Evolutionary conservation across 2,329 filamentous ascomycete species (phyloP).

Genomic region (Paecilomyces formosus): DNA sequence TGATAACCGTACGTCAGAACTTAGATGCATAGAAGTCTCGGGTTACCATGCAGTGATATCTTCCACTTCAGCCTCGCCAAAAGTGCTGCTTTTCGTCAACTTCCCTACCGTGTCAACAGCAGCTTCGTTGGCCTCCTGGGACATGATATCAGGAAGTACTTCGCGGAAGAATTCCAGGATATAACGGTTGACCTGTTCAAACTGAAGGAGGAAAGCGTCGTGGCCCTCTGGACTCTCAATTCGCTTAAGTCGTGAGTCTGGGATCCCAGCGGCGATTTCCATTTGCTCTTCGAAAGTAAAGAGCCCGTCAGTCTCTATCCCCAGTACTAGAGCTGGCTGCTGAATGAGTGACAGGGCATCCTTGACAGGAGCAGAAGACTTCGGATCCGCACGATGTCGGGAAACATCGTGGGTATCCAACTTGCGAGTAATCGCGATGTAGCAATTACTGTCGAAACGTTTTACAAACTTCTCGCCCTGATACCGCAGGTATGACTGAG

Average conservation of each 20-base stretch:
- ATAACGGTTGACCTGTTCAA: constrained; percentile 91
- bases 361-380: constrained; percentile 46
- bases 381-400: constrained; percentile 53
- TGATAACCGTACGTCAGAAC: not conserved
- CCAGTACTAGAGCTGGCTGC: constrained; percentile 84
- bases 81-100: constrained; percentile 79
- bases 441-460: constrained; percentile 96
- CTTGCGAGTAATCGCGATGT: constrained; percentile 97
- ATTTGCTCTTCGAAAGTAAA: constrained; percentile 97
- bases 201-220: constrained; percentile 92
- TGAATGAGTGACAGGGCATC: constrained; percentile 74
- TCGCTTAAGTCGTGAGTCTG: constrained; percentile 66
- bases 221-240: constrained; percentile 95
- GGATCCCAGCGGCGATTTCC: constrained; percentile 77
- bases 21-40: not conserved
- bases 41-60: constrained; percentile 89
- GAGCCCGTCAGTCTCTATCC: constrained; percentile 90
- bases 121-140: constrained; percentile 38
- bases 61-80: constrained; percentile 91
- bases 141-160: constrained; percentile 83
- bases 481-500: constrained; percentile 94
- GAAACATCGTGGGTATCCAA: constrained; percentile 96
- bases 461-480: constrained; percentile 95
- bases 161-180: constrained; percentile 77
- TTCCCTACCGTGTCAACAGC: constrained; percentile 51